phyloP scores from a whole-genome alignment of 2,329 filamentous ascomycete species.

The Lojkania enalia region DNA sequence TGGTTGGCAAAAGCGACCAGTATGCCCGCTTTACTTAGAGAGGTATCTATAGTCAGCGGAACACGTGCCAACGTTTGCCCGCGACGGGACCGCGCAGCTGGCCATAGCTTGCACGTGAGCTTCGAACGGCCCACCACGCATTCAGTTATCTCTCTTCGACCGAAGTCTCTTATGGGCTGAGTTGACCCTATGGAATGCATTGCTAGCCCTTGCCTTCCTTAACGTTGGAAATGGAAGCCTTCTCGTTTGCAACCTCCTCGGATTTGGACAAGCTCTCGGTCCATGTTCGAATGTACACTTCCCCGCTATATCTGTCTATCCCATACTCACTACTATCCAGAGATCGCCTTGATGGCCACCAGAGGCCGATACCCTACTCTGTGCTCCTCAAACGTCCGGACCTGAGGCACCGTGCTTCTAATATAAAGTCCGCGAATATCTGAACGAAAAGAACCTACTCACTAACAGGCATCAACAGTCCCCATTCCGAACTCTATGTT shows the following conservation, averaged over 20 bases:
- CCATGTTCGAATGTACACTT: conserved; percentile 61
- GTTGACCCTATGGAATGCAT: conserved; percentile 28
- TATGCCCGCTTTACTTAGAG: no score
- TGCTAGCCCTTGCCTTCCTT: conserved; percentile 22
- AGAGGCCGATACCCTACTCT: conserved; percentile 74
- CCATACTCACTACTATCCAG: conserved; percentile 49
- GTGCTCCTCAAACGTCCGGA: conserved; percentile 77
- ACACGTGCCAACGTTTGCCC: no score
- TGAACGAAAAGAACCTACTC: no score
- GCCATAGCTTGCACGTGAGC: no score
- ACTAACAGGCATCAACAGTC: no score
- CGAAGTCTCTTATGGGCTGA: no score
- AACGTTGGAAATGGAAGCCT: conserved; percentile 74
- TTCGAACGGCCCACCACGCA: not conserved
- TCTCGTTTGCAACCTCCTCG: conserved; percentile 90
- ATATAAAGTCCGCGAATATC: conserved; percentile 69
- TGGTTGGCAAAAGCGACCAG: no score
- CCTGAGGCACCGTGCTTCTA: conserved; percentile 84
- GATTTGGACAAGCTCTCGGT: conserved; percentile 72
- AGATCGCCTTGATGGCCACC: conserved; percentile 76
- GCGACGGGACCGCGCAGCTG: no score
- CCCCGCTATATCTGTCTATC: not conserved
- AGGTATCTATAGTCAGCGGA: no score
- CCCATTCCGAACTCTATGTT: conserved; percentile 86
- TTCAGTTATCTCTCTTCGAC: no score